phyloP scores from a whole-genome alignment of 2,329 filamentous ascomycete genomes.

The Sporothrix euskadiensis region DNA sequence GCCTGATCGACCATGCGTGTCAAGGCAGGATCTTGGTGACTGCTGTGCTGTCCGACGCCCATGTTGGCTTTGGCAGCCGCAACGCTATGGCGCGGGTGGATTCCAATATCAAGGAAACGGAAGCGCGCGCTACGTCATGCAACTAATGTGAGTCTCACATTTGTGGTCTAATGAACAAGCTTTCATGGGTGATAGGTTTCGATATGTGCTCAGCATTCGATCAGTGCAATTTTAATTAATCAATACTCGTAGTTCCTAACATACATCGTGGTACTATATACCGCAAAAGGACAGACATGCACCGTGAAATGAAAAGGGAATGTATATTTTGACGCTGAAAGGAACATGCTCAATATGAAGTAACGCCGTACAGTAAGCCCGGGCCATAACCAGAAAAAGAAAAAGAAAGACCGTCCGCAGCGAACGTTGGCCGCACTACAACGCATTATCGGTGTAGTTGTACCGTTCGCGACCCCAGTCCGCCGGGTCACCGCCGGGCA shows the following conservation, averaged over 20 bases:
- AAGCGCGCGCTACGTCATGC: slow-evolving; percentile 26
- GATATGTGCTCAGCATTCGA: background rate
- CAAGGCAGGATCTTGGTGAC: background rate
- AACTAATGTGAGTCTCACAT: background rate
- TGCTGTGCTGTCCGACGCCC: background rate
- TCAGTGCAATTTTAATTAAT: background rate
- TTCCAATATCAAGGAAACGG: background rate
- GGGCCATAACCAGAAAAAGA: background rate
- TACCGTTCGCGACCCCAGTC: slow-evolving; percentile 63
- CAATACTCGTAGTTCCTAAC: background rate
- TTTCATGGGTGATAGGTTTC: background rate
- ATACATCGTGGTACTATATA: background rate
- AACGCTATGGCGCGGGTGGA: slow-evolving; percentile 7
- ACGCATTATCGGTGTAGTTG: slow-evolving; percentile 37
- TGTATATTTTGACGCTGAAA: background rate
- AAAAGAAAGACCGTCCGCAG: background rate
- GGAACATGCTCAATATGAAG: background rate
- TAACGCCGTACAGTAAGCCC: background rate
- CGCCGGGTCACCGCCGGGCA: slow-evolving; percentile 73
- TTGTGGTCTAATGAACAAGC: background rate
- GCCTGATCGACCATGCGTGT: background rate
- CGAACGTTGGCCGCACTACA: background rate
- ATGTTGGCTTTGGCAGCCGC: background rate
- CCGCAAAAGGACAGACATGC: background rate
- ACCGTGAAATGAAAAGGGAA: background rate